Evolutionary conservation across 2,329 filamentous ascomycete genomes (phyloP), one percentile per base, ranked within the genome.

Genomic region (Aspergillus tanneri): DNA sequence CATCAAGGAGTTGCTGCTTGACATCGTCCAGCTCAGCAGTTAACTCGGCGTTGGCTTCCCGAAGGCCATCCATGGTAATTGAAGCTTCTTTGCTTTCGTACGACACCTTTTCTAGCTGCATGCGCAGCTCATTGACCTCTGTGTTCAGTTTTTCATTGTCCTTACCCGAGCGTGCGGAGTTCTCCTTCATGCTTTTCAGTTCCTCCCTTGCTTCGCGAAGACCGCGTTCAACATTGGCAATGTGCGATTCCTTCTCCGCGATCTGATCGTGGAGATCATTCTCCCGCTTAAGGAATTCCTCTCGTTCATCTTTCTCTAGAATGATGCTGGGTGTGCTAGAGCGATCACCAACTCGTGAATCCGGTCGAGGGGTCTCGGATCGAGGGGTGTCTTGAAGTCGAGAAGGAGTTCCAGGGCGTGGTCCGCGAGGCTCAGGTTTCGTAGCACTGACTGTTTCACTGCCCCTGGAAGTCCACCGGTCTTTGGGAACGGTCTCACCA

Each of bases 251-350:
- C 72, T 86, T 93, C 71, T 99, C 93, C 2, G 93, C 86, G 45
- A 99, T 81, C 73, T 97, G 92, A 66, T 99, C 93, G 68, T 97
- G 93, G 34, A 99, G 80, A 68, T 99, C 93, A 62, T 99, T 99
- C 69, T 99, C 93, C 46, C 93, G 84, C 61, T 90, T 83, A 56
- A 99, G 71, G 63, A 97, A 99, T 67, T 99, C 93, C 63, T 99
- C 93, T 52, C 90, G 86, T 72, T 99, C 93, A 60, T 99, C 93
- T 72, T 95, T 96, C 47, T 99, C 93, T 50, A 97, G 77, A 30
- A 89, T 83, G 57, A 96, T 76, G 63, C 88, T 91, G 2, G 92
- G 92, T 10, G 92, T 97, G 43, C 86, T 87, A 12, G 91, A 84
- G 38, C 92, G 84, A 56, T 97, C 92, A 6, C 90, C 86, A 50